Conservation (phyloP, 140 eudicot species). For the Oenanthe javanica region DNA sequence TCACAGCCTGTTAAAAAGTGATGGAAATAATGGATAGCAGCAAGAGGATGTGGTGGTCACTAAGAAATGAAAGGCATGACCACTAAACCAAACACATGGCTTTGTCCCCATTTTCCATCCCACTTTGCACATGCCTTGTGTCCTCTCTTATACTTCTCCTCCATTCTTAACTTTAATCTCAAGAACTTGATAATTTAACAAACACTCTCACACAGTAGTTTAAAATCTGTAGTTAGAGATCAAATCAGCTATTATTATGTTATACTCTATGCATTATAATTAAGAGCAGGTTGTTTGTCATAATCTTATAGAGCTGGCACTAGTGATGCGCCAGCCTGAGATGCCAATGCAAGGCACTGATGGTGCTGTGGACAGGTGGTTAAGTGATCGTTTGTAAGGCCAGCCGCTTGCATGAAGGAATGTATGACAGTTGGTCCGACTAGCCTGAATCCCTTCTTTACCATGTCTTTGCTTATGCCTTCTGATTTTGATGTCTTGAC, state of each 20-base stretch:
- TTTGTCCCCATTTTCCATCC: slow-evolving; percentile 16
- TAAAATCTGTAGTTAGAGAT: slow-evolving; percentile 42
- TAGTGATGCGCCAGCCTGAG: slow-evolving; percentile 14
- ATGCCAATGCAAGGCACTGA: slow-evolving; percentile 39
- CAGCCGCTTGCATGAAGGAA: slow-evolving; percentile 84
- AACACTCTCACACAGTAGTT: slow-evolving; percentile 14
- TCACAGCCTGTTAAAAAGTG: slow-evolving; percentile 21
- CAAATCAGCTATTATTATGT: slow-evolving; percentile 2
- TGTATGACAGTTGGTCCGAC: slow-evolving; percentile 85
- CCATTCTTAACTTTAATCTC: slow-evolving; percentile 1
- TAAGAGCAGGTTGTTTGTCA: background rate
- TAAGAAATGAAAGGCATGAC: slow-evolving; percentile 7
- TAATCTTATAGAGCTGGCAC: slow-evolving; percentile 7
- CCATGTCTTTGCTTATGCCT: slow-evolving; percentile 85
- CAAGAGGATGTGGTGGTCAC: slow-evolving; percentile 13
- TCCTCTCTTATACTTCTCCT: slow-evolving; percentile 15
- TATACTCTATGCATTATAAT: slow-evolving; percentile 7
- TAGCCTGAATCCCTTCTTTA: slow-evolving; percentile 62
- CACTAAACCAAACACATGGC: slow-evolving; percentile 19
- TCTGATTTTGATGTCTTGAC: slow-evolving; percentile 90
- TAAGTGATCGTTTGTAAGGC: slow-evolving; percentile 81
- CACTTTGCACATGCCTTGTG: slow-evolving; percentile 32
- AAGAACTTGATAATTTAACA: background rate
- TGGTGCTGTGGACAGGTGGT: slow-evolving; percentile 62
- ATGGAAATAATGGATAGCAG: slow-evolving; percentile 14